Evolutionary conservation across 2,329 filamentous ascomycete species (phyloP).

Genomic region (Dactylellina drechsleri): DNA sequence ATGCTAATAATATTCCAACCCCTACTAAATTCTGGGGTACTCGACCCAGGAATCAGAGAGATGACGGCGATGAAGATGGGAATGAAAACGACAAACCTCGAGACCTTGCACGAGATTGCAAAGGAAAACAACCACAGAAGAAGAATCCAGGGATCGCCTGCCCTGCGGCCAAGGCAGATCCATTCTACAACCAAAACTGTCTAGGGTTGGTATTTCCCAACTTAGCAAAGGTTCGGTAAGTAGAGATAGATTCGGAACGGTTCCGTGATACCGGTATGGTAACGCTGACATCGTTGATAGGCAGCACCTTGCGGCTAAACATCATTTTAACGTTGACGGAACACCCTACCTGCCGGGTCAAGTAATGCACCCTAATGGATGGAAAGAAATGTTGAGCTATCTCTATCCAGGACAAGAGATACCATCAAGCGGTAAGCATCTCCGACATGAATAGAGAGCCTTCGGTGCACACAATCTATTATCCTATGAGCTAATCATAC

Average conservation of each 20-base stretch:
- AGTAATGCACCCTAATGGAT: constrained; percentile 35
- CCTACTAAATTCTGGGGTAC: constrained; percentile 31
- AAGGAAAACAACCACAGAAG: neutral
- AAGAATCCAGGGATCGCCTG: constrained; percentile 18
- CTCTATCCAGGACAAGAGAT: constrained; percentile 25
- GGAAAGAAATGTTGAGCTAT: constrained; percentile 36
- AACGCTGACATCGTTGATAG: constrained; percentile 7
- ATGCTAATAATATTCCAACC: neutral
- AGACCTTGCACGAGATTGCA: neutral
- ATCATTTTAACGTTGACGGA: constrained; percentile 26
- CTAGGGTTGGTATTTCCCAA: constrained; percentile 41
- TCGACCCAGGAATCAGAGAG: constrained; percentile 1
- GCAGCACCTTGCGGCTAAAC: constrained; percentile 30
- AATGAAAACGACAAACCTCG: constrained; percentile 1
- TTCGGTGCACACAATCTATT: neutral
- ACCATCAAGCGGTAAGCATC: constrained; percentile 31
- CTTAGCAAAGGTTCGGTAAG: constrained; percentile 47
- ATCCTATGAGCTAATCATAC: neutral
- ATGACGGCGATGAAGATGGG: neutral
- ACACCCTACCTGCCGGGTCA: constrained; percentile 32
- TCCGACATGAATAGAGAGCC: neutral
- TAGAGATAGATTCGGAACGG: too few species aligned
- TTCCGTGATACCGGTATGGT: neutral
- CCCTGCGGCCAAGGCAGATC: constrained; percentile 48
- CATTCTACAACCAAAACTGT: constrained; percentile 31